Evolutionary conservation across 2,329 filamentous ascomycete species (phyloP), one percentile per base, ranked within the genome.

Genomic region (Penicillium thymicola): DNA sequence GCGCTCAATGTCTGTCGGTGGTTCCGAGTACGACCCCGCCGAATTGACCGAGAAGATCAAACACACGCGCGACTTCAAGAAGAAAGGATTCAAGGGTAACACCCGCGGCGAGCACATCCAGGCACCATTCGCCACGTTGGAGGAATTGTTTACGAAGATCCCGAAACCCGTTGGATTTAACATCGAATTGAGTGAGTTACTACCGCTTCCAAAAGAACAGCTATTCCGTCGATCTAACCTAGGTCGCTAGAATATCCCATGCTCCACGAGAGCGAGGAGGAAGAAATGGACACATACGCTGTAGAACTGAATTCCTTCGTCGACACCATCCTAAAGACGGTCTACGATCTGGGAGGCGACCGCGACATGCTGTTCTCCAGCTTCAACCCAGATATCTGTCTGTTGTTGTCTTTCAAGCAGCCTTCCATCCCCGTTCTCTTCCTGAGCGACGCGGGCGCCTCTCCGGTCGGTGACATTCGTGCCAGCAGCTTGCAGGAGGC

Each of bases 331-430:
- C 81, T 99, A 9, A 82, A 82, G 43, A 94, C 90, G 74, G 93
- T 97, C 5, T 99, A 97, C 70, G 91, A 96, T 65, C 77, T 92
- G 52, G 88, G 88, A 27, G 84, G 85, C 57, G 84, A 87, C 57
- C 84, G 94, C n/a, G 92, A 96, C 76, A 89, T 99, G 73, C 91
- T 99, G 64, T 97, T 99, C 77, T 96, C 90, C 62, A 94, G 89
- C 48, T 99, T 99, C 79, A 96, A 97, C 75, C 94, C 94, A 0
- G 94, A 99, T 68, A 92, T 99, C 44, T 99, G 94, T 72, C 83
- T 99, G 14, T 85, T 96, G 63, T 80, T 97, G 40, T 94, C 89
- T 54, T 96, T 96, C 82, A 99, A 99, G 78, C 94, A 99, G 77
- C 93, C 93, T 2, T 95, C 89, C 43, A 97, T 97, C 54, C 95